Evolutionary conservation across 2,329 filamentous ascomycete species (phyloP).

Genomic region (Celoporthe dispersa): DNA sequence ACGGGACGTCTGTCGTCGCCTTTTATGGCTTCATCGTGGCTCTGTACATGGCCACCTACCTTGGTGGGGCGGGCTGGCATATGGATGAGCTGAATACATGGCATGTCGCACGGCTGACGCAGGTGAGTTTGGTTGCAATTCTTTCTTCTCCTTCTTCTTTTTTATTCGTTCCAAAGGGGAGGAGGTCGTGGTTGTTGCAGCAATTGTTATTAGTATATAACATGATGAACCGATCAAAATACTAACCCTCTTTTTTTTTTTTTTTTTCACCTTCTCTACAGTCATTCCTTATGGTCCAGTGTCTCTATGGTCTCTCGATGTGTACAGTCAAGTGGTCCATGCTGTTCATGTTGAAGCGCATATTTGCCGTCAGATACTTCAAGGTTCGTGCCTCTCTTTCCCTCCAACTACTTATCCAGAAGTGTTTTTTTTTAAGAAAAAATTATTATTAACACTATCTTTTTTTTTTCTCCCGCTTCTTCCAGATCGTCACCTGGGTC

Average conservation of each 20-base stretch:
- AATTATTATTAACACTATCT: neutral
- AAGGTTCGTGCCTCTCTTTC: constrained; percentile 5
- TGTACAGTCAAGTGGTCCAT: constrained; percentile 26
- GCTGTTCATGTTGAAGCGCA: constrained; percentile 27
- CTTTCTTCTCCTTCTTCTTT: neutral
- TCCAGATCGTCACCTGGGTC: constrained; percentile 20
- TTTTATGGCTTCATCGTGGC: constrained; percentile 23
- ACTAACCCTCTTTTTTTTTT: neutral
- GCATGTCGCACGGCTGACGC: constrained; percentile 23
- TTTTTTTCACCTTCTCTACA: neutral
- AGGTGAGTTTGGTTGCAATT: constrained; percentile 11
- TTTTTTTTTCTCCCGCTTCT: neutral
- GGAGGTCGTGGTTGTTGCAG: neutral
- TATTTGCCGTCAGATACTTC: constrained; percentile 23
- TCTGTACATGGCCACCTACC: constrained; percentile 13
- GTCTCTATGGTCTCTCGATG: constrained; percentile 23
- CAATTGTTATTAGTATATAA: neutral
- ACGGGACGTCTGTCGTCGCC: constrained; percentile 12
- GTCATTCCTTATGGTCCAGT: constrained; percentile 23
- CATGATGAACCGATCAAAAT: neutral
- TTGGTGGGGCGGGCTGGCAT: constrained; percentile 22
- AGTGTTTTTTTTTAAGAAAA: no score
- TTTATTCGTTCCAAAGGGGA: no score
- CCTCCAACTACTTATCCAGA: neutral
- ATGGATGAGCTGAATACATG: constrained; percentile 17